Base-by-base conservation (phyloP, 345 rosid genomes). In the Eucalyptus virginea region DNA sequence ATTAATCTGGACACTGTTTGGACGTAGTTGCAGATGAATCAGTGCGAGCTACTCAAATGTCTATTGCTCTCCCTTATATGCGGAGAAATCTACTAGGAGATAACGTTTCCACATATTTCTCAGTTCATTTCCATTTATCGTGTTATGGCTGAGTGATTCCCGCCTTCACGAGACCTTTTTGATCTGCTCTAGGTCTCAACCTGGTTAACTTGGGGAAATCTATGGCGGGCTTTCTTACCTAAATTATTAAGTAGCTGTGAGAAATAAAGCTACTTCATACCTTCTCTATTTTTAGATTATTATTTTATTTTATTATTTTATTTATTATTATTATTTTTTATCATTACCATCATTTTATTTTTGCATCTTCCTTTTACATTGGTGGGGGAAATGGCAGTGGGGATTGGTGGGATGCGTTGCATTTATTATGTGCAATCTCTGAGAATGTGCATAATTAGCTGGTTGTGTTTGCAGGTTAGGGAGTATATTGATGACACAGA, bases 401-500 rank as follows among this genome's bases (percentile, higher is more conserved):
- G 83, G 47, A 77, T 77, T 77, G 30, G 16, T 77, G 28, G 28
- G 45, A 40, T 40, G 44, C 4, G 44, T 34, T 69, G 81, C 13
- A 69, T 77, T 21, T 77, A 21, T 77, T 37, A 21, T 21, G 24
- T 77, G 83, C 83, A 40, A 21, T 86, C 28, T 28, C 62, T 44
- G 23, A 21, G 88, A 86, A n/a, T 42, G 18, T 28, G 54, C 42
- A 44, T 44, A 52, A 83, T 42, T 30, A n/a, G 42, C 45, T 28
- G 16, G 67, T 24, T 89, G 90, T 51, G 86, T 87, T 87, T 87
- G 87, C 94, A 95, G 97, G 99, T 98, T 44, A 95, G 99, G 5
- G 99, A 98, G 90, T 97, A 98, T 88, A 97, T 98, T 60, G 99
- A 96, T 87, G 99, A 97, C 90, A 96, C 99, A 7, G 99, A 97